These are phyloP conservation scores for Alternaria atra DNA, from an alignment of 2,329 filamentous ascomycete species.

Conservation along the genomic window DNA sequence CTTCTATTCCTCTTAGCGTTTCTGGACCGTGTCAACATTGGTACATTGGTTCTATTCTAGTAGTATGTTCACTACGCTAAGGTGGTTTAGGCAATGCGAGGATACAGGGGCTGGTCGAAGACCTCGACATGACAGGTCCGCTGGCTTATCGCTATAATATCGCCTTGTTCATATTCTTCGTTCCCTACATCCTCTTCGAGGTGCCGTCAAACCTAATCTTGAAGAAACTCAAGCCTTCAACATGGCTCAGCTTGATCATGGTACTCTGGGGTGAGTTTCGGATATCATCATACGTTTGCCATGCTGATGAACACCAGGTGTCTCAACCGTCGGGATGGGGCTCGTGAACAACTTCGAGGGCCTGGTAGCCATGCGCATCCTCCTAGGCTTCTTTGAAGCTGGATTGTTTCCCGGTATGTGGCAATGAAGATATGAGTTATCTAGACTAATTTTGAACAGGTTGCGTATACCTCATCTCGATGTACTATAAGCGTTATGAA, in stretches of 20 bases:
- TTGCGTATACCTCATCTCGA: constrained; percentile 44
- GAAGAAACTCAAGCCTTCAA: constrained; percentile 51
- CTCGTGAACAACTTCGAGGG: constrained; percentile 58
- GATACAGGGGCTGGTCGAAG: constrained; percentile 50
- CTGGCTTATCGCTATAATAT: constrained; percentile 48
- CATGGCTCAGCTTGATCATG: constrained; percentile 52
- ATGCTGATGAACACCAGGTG: constrained; percentile 21
- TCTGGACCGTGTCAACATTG: constrained; percentile 25
- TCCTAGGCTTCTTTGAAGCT: constrained; percentile 51
- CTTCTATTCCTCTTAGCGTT: constrained; percentile 51
- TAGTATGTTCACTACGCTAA: background rate
- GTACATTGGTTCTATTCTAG: constrained; percentile 19
- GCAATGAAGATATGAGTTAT: background rate
- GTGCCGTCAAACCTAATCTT: constrained; percentile 51
- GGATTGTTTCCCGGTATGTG: constrained; percentile 42
- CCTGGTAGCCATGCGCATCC: constrained; percentile 57
- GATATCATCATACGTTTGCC: background rate
- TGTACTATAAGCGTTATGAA: constrained; percentile 57
- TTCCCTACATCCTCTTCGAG: constrained; percentile 51
- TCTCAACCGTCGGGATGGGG: constrained; percentile 56
- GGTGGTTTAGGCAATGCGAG: constrained; percentile 49
- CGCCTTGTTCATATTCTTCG: constrained; percentile 51
- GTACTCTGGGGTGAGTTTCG: constrained; percentile 45
- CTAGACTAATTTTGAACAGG: constrained; percentile 20
- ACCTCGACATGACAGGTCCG: constrained; percentile 48